phyloP scores from a whole-genome alignment of 805 yeast genomes.

The Hanseniaspora occidentalis region DNA sequence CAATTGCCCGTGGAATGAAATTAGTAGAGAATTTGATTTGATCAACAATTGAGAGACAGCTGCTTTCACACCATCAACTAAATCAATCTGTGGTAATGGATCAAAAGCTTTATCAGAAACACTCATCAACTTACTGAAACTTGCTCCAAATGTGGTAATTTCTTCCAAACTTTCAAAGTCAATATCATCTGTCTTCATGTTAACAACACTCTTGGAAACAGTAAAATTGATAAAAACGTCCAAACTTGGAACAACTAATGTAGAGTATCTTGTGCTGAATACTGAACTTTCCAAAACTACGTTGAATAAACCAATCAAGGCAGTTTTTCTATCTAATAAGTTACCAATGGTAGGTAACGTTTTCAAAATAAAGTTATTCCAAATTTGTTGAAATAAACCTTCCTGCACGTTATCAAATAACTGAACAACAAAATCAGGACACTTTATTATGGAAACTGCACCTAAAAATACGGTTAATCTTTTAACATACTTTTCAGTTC shows the following conservation, averaged over 20 bases:
- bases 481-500: conserved; percentile 72
- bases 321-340: conserved; percentile 42
- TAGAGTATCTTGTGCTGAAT: conserved; percentile 31
- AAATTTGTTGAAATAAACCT: conserved; percentile 40
- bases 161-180: conserved; percentile 48
- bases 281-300: conserved; percentile 25
- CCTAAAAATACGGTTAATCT: conserved; percentile 55
- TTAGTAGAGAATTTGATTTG: conserved; percentile 14
- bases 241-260: conserved; percentile 31
- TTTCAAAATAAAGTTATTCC: conserved; percentile 27
- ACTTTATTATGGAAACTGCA: conserved; percentile 34
- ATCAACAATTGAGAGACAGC: conserved; percentile 14
- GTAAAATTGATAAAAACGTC: conserved; percentile 30
- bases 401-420: conserved; percentile 59
- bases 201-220: conserved; percentile 27
- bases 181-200: conserved; percentile 26
- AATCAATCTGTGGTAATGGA: conserved; percentile 45
- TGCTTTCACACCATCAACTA: conserved; percentile 16
- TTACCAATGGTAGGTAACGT: conserved; percentile 36
- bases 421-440: conserved; percentile 40
- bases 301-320: conserved; percentile 37
- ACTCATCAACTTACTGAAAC: conserved; percentile 60
- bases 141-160: conserved; percentile 73
- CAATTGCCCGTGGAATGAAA: conserved; percentile 17
- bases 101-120: conserved; percentile 53